Conservation (phyloP, 805 yeast species). For the Yamadazyma phyllophila region DNA sequence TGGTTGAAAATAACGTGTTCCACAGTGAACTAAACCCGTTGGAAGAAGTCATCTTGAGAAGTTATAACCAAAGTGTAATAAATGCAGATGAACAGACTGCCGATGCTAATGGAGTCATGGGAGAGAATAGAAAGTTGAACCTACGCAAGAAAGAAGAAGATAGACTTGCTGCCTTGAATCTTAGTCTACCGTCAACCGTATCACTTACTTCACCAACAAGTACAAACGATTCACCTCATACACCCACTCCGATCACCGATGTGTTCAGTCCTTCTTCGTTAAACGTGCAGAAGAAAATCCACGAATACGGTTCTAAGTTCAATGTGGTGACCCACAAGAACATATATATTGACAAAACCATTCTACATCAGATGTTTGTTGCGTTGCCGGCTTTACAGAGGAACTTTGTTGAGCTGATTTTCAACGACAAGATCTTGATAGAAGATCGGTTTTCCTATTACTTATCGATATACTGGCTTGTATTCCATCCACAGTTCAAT, state of each 20-base stretch:
- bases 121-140: background rate
- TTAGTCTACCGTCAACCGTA: constrained; percentile 21
- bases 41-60: constrained; percentile 30
- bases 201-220: constrained; percentile 35
- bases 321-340: constrained; percentile 33
- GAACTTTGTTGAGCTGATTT: constrained; percentile 25
- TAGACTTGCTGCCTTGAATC: constrained; percentile 8
- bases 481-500: constrained; percentile 59
- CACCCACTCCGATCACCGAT: constrained; percentile 11
- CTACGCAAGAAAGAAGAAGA: constrained; percentile 1
- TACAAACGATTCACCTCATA: constrained; percentile 22
- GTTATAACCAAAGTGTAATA: constrained; percentile 8
- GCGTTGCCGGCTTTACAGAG: constrained; percentile 28
- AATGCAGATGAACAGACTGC: background rate
- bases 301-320: constrained; percentile 14
- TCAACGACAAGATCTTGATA: constrained; percentile 19
- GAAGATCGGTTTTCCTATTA: constrained; percentile 37
- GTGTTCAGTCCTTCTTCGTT: constrained; percentile 8
- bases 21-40: constrained; percentile 37
- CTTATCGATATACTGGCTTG: constrained; percentile 50
- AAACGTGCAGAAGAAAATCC: constrained; percentile 6
- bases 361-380: constrained; percentile 33
- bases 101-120: background rate
- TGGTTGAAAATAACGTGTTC: constrained; percentile 39
- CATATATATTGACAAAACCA: constrained; percentile 33